phyloP scores from a whole-genome alignment of 2,329 filamentous ascomycete genomes.

The Cyphellophora attinorum region DNA sequence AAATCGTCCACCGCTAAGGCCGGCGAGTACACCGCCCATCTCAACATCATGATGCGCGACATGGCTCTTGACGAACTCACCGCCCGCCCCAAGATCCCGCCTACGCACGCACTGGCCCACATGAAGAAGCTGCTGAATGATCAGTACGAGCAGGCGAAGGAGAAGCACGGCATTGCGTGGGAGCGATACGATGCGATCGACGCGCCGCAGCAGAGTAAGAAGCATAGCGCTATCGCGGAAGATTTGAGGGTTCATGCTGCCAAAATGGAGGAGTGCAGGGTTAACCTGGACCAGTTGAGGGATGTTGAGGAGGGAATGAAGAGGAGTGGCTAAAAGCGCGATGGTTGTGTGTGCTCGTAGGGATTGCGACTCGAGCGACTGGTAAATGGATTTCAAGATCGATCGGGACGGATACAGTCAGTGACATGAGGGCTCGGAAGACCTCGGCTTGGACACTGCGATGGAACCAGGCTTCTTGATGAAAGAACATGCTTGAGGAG shows the following conservation, averaged over 20 bases:
- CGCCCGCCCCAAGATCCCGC: slow-evolving; percentile 54
- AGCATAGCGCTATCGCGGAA: slow-evolving; percentile 15
- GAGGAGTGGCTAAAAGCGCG: no score
- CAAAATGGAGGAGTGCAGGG: slow-evolving; percentile 19
- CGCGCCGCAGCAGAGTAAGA: slow-evolving; percentile 17
- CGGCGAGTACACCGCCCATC: slow-evolving; percentile 20
- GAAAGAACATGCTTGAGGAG: no score
- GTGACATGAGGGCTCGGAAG: no score
- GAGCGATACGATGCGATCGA: slow-evolving; percentile 18
- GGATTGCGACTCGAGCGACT: no score
- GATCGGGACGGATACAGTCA: no score
- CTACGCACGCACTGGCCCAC: slow-evolving; percentile 64
- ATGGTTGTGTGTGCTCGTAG: no score
- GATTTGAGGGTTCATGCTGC: slow-evolving; percentile 17
- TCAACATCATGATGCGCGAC: slow-evolving; percentile 15
- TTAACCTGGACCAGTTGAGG: slow-evolving; percentile 18
- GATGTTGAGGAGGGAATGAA: slow-evolving; percentile 19
- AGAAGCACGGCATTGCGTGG: slow-evolving; percentile 47
- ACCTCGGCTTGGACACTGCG: no score
- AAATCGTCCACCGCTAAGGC: slow-evolving; percentile 11
- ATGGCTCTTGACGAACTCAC: slow-evolving; percentile 45
- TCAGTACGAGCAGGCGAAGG: slow-evolving; percentile 67
- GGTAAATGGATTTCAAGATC: no score
- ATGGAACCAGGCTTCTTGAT: no score
- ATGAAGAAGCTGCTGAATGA: slow-evolving; percentile 76